Evolutionary conservation across 257 asterid genomes (phyloP), one percentile per base, ranked within the genome.

Genomic region (Petunia secreta): DNA sequence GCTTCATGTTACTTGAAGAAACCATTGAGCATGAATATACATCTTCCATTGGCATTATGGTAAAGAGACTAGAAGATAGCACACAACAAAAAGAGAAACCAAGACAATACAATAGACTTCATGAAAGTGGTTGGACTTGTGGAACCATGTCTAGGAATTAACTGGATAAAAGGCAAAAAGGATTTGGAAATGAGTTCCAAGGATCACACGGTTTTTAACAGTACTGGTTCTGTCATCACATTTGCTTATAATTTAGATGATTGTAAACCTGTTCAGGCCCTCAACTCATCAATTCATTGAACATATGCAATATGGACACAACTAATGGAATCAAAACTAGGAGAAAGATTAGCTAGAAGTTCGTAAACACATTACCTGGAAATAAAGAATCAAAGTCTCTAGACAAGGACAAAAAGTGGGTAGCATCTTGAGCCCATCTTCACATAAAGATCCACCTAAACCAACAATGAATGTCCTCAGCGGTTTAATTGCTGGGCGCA

Each of bases 361-460:
- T 69, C 2, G 36, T 25, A 5, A 11, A 69, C 43, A 69, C 77
- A 2, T 79, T 88, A 94, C 98, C 97, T 94, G 98, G 85, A 89
- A 94, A 87, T 89, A 91, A 59, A 94, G 90, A 84, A 89, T 80
- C 88, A 93, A 83, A 6, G 86, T 88, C 89, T 91, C 94, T 36
- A 94, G 93, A 88, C 84, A 82, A 73, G 97, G 98, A 85, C 96
- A 94, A 79, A 83, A 53, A 59, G 86, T 57, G 77, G 94, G 91
- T 75, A 94, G 77, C 85, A 89, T 83, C 76, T 84, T 86, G 84
- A 94, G 89, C 46, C 98, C 98, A 80, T 90, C 92, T 25, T 85
- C 84, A 76, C 97, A 95, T 76, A 94, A 82, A 9, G 94, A 89
- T 79, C 94, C 98, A 85, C 98, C 98, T 86, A 94, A 88, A 82